Conservation (phyloP, 768 basidiomycete species). For the Russula compacta region DNA sequence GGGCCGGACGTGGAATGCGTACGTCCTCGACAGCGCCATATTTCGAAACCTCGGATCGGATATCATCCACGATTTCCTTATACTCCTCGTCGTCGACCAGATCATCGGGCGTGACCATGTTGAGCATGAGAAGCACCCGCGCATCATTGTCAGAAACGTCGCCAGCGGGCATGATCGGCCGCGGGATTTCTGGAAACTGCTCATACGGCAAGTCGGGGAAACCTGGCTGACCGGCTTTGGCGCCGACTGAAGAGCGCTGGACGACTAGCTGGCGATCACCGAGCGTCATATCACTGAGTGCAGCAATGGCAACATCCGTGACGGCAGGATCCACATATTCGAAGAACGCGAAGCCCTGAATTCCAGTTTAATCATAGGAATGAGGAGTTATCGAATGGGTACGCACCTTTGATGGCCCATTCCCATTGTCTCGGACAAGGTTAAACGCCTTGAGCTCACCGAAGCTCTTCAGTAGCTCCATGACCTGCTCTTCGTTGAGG, state of each 20-base stretch:
- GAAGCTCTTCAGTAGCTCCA: conserved; percentile 94
- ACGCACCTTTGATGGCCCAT: conserved; percentile 76
- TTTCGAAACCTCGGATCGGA: conserved; percentile 80
- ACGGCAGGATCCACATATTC: conserved; percentile 87
- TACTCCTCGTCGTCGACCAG: conserved; percentile 87
- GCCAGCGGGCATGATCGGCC: conserved; percentile 82
- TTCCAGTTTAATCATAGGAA: background rate
- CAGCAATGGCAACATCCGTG: conserved; percentile 93
- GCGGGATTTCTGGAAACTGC: conserved; percentile 73
- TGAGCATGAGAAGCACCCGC: conserved; percentile 91
- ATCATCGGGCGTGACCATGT: conserved; percentile 97
- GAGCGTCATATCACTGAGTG: conserved; percentile 95
- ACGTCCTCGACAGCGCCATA: conserved; percentile 80
- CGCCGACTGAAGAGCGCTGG: conserved; percentile 92
- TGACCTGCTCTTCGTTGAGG: conserved; percentile 96
- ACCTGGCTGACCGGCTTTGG: conserved; percentile 64
- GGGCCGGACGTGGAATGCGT: conserved; percentile 80
- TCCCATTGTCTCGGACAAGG: conserved; percentile 89
- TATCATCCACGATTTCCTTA: conserved; percentile 87
- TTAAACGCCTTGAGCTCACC: conserved; percentile 98
- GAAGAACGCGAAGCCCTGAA: conserved; percentile 96
- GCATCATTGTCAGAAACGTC: conserved; percentile 45
- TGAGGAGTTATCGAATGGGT: background rate
- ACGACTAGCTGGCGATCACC: conserved; percentile 94
- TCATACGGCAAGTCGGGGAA: conserved; percentile 64